These are phyloP conservation scores for Ajuga chamaepitys DNA, from an alignment of 257 asterid species.

Conservation along the genomic window DNA sequence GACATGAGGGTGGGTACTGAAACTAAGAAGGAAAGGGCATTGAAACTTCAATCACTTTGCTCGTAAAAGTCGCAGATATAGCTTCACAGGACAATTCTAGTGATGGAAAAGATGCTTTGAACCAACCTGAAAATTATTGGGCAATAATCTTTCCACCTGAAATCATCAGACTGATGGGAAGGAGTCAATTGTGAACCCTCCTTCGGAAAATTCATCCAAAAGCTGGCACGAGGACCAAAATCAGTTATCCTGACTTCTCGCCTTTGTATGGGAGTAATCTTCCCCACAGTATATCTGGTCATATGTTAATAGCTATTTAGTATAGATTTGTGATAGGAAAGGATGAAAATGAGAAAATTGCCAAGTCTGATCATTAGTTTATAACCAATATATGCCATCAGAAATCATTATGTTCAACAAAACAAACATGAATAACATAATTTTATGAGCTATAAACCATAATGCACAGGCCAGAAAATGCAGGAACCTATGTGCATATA, in stretches of 20 bases:
- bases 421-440: neutral
- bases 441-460: neutral
- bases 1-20: neutral
- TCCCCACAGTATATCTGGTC: constrained; percentile 91
- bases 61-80: neutral
- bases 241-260: constrained; percentile 84
- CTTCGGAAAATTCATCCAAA: constrained; percentile 94
- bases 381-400: neutral
- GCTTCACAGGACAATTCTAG: neutral
- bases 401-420: constrained; percentile 12
- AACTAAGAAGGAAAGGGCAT: neutral
- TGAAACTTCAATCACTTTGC: neutral
- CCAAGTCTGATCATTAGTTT: neutral
- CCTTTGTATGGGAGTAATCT: constrained; percentile 93
- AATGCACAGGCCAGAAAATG: neutral
- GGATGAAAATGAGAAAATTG: neutral
- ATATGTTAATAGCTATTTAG: constrained; percentile 21
- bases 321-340: constrained; percentile 3
- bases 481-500: neutral
- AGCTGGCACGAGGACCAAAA: constrained; percentile 85
- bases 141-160: constrained; percentile 97
- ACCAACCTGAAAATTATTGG: constrained; percentile 97
- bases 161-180: constrained; percentile 88
- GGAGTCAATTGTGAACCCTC: constrained; percentile 93
- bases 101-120: neutral